These are phyloP conservation scores for Heterobasidion parviporum DNA, from an alignment of 1,284 basidiomycete species.

Conservation along the genomic window DNA sequence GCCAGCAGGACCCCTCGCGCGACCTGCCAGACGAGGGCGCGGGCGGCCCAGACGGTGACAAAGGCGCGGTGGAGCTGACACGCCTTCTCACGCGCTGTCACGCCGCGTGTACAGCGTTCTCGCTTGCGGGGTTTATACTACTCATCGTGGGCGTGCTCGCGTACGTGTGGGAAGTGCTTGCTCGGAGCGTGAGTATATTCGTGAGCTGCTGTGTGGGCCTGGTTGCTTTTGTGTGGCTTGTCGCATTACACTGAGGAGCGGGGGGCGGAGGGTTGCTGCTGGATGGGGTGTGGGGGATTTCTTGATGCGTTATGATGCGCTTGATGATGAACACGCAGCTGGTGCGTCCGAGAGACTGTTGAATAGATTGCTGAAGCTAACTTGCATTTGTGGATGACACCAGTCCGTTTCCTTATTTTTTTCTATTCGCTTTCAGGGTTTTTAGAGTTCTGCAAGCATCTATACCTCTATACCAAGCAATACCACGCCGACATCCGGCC, in stretches of 20 bases:
- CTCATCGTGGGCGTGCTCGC: conserved; percentile 25
- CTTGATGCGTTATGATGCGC: background rate
- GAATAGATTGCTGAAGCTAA: too few relatives aligned
- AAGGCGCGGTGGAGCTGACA: conserved; percentile 17
- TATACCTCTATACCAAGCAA: too few relatives aligned
- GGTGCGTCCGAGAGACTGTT: too few relatives aligned
- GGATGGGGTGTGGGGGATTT: background rate
- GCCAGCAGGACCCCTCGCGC: too few relatives aligned
- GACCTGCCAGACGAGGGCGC: background rate
- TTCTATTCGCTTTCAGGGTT: too few relatives aligned
- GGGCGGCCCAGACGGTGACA: conserved; percentile 4
- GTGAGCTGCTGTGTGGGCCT: conserved; percentile 21
- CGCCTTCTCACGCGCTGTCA: conserved; percentile 24
- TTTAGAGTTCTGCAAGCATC: too few relatives aligned
- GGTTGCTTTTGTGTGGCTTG: conserved; percentile 17
- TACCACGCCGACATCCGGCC: too few relatives aligned
- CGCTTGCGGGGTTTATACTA: conserved; percentile 24
- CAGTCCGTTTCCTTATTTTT: too few relatives aligned
- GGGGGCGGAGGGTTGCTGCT: background rate
- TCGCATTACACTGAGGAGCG: conserved; percentile 9
- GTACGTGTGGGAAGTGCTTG: conserved; percentile 25
- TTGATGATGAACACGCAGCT: too few relatives aligned
- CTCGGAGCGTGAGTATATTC: conserved; percentile 22
- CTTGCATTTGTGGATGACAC: too few relatives aligned
- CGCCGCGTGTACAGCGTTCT: conserved; percentile 21